These are phyloP conservation scores for Fusarium praegraminearum DNA, from an alignment of 2,329 filamentous ascomycete genomes.

Conservation along the genomic window DNA sequence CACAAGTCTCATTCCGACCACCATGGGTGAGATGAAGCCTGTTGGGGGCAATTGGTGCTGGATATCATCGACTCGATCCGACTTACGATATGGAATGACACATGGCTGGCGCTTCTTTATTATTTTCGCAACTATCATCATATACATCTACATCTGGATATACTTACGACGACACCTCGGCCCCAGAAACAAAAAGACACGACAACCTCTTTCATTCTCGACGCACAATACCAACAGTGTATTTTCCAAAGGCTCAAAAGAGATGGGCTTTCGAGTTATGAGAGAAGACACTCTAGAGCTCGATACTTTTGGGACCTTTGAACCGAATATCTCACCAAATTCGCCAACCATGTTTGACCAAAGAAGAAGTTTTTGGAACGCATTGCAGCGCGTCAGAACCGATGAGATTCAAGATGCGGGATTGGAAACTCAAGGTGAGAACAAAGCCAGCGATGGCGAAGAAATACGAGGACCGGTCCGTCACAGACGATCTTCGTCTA, in stretches of 20 bases:
- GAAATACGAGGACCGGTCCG: background rate
- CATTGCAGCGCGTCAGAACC: background rate
- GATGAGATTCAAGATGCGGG: conserved; percentile 13
- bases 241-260: conserved; percentile 20
- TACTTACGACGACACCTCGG: conserved; percentile 33
- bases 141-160: conserved; percentile 57
- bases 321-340: background rate
- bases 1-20: conserved; percentile 38
- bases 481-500: background rate
- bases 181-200: background rate
- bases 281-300: conserved; percentile 31
- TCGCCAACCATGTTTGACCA: conserved; percentile 17
- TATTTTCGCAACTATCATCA: conserved; percentile 55
- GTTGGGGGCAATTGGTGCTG: conserved; percentile 63
- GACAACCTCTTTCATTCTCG: conserved; percentile 8
- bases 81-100: conserved; percentile 58
- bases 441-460: background rate
- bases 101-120: conserved; percentile 61
- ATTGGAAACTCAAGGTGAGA: conserved; percentile 16
- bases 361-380: background rate
- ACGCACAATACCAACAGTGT: conserved; percentile 10
- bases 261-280: conserved; percentile 21
- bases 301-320: conserved; percentile 15
- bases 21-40: conserved; percentile 39
- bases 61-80: conserved; percentile 54